Evolutionary conservation across 805 yeast species (phyloP).

Genomic region (Sugiyamaella floridensis): DNA sequence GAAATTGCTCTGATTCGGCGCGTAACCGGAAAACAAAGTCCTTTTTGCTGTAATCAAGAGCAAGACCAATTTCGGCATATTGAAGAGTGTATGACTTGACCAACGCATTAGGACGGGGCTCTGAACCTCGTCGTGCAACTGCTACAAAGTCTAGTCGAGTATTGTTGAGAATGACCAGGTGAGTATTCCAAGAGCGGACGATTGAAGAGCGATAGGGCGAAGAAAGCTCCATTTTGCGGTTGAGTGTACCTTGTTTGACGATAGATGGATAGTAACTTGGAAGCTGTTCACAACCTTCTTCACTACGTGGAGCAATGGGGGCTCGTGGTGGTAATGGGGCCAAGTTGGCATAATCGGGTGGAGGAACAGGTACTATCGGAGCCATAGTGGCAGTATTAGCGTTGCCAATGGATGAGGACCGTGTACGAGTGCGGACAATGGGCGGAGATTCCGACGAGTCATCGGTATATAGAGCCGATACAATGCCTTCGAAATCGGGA

Average conservation of each 20-base stretch:
- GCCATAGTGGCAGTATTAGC: not conserved
- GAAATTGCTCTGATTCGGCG: slow-evolving; percentile 74
- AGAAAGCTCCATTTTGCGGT: slow-evolving; percentile 66
- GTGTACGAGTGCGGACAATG: not conserved
- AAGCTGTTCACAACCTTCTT: slow-evolving; percentile 37
- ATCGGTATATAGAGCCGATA: not conserved
- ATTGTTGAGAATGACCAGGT: slow-evolving; percentile 69
- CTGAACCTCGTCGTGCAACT: slow-evolving; percentile 27
- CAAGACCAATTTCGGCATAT: slow-evolving; percentile 76
- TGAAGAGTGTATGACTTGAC: slow-evolving; percentile 69
- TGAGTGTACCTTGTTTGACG: slow-evolving; percentile 47
- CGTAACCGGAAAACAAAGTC: slow-evolving; percentile 66
- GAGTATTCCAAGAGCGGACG: slow-evolving; percentile 61
- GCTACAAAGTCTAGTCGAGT: slow-evolving; percentile 73
- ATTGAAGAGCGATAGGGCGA: slow-evolving; percentile 70
- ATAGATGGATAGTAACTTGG: slow-evolving; percentile 67
- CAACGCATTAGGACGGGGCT: slow-evolving; percentile 7
- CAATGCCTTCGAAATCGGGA: not conserved
- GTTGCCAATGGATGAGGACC: too few species aligned
- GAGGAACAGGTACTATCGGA: slow-evolving; percentile 13
- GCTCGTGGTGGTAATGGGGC: slow-evolving; percentile 34
- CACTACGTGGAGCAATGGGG: slow-evolving; percentile 30
- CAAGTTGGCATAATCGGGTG: slow-evolving; percentile 33
- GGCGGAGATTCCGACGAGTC: not conserved
- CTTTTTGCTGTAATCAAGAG: slow-evolving; percentile 72